phyloP scores from a whole-genome alignment of 106 monocot genomes.

The Apostasia ramifera region DNA sequence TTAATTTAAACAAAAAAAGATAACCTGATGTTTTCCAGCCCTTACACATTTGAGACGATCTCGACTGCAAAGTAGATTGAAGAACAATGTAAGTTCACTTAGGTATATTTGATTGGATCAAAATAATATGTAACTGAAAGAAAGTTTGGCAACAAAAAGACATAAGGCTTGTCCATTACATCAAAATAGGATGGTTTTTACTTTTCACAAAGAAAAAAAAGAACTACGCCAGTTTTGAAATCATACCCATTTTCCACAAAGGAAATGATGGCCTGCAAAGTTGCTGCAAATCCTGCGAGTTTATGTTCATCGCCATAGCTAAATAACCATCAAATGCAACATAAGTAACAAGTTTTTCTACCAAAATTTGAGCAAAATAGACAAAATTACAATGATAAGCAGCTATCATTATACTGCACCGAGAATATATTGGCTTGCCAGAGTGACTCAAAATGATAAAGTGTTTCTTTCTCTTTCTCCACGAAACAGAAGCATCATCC shows the following conservation, averaged over 20 bases:
- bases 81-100: slow-evolving; percentile 2
- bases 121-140: slow-evolving; percentile 8
- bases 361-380: not conserved
- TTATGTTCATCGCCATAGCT: slow-evolving; percentile 99
- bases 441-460: slow-evolving; percentile 90
- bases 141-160: slow-evolving; percentile 13
- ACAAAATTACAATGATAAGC: not conserved
- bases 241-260: slow-evolving; percentile 93
- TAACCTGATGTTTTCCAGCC: slow-evolving; percentile 96
- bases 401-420: slow-evolving; percentile 23
- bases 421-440: slow-evolving; percentile 95
- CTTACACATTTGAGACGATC: slow-evolving; percentile 81
- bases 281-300: slow-evolving; percentile 95
- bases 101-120: not conserved
- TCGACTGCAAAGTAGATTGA: slow-evolving; percentile 44
- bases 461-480: slow-evolving; percentile 92
- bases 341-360: not conserved
- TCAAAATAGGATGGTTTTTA: slow-evolving; percentile 23
- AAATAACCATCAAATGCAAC: slow-evolving; percentile 11
- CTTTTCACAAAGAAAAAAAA: slow-evolving; percentile 98
- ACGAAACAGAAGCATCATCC: slow-evolving; percentile 87
- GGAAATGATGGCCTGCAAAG: slow-evolving; percentile 96
- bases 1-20: slow-evolving; percentile 6
- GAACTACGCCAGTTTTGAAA: slow-evolving; percentile 32
- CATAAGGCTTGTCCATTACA: slow-evolving; percentile 8